These are phyloP conservation scores for Daldinia vernicosa DNA, from an alignment of 495 filamentous ascomycete species.

Conservation along the genomic window DNA sequence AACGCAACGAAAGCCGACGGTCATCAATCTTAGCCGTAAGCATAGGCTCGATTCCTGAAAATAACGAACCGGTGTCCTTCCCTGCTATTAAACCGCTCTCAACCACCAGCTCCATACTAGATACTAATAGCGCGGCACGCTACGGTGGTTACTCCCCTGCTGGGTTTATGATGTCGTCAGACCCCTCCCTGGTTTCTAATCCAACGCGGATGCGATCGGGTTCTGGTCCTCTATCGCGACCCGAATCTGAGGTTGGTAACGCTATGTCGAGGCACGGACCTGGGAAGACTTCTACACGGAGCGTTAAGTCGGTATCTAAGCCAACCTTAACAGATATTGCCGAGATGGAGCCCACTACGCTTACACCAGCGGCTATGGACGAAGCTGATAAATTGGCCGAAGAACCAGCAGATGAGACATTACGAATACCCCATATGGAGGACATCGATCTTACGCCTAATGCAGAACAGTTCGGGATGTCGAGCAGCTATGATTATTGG, in stretches of 20 bases:
- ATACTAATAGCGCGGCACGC: slow-evolving; percentile 70
- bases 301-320: slow-evolving; percentile 51
- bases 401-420: slow-evolving; percentile 46
- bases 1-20: slow-evolving; percentile 69
- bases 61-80: slow-evolving; percentile 47
- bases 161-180: slow-evolving; percentile 71
- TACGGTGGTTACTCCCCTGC: slow-evolving; percentile 76
- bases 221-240: slow-evolving; percentile 41
- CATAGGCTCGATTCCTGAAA: slow-evolving; percentile 50
- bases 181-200: slow-evolving; percentile 66
- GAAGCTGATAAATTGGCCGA: slow-evolving; percentile 53
- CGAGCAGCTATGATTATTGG: slow-evolving; percentile 42
- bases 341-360: slow-evolving; percentile 55
- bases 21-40: slow-evolving; percentile 61
- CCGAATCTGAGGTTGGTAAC: slow-evolving; percentile 46
- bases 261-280: slow-evolving; percentile 55
- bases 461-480: slow-evolving; percentile 33
- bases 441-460: slow-evolving; percentile 41
- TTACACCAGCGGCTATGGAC: slow-evolving; percentile 57
- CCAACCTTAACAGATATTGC: slow-evolving; percentile 57
- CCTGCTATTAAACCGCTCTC: slow-evolving; percentile 59
- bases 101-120: slow-evolving; percentile 71
- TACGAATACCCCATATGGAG: slow-evolving; percentile 33
- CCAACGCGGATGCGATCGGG: slow-evolving; percentile 65
- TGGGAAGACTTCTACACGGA: slow-evolving; percentile 57